Evolutionary conservation across 2,329 filamentous ascomycete species (phyloP).

Genomic region (Cordyceps cicadae): DNA sequence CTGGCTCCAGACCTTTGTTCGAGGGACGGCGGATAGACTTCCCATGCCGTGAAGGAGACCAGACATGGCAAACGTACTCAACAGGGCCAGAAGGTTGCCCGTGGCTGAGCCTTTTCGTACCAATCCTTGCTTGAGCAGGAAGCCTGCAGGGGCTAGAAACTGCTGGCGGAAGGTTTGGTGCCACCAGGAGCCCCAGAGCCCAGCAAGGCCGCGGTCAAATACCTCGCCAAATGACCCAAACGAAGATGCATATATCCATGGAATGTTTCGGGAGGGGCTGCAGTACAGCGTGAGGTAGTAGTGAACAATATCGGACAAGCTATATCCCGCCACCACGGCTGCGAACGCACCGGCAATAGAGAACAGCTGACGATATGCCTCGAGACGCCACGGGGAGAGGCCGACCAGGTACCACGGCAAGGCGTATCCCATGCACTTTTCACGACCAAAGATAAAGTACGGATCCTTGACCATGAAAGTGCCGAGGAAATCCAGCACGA

Average conservation of each 20-base stretch:
- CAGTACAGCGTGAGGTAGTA: slow-evolving; percentile 40
- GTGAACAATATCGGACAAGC: slow-evolving; percentile 49
- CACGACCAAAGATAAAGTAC: slow-evolving; percentile 57
- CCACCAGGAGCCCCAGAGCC: slow-evolving; percentile 83
- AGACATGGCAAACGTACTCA: slow-evolving; percentile 51
- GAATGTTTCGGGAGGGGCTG: slow-evolving; percentile 41
- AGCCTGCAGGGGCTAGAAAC: slow-evolving; percentile 53
- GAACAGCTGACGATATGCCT: slow-evolving; percentile 48
- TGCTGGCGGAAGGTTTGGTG: slow-evolving; percentile 79
- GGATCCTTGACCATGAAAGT: slow-evolving; percentile 65
- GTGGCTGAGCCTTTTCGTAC: slow-evolving; percentile 25
- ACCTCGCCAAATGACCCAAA: slow-evolving; percentile 49
- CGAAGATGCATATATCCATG: slow-evolving; percentile 47
- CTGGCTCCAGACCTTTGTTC: slow-evolving; percentile 42
- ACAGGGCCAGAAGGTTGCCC: slow-evolving; percentile 21
- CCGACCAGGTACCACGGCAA: slow-evolving; percentile 34
- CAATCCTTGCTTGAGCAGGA: slow-evolving; percentile 33
- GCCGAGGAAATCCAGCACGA: slow-evolving; percentile 63
- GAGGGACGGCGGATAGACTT: slow-evolving; percentile 56
- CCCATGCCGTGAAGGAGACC: slow-evolving; percentile 64
- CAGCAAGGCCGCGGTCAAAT: slow-evolving; percentile 62
- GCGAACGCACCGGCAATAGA: slow-evolving; percentile 48
- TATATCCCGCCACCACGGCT: slow-evolving; percentile 54
- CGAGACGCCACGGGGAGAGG: slow-evolving; percentile 38
- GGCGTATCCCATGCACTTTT: slow-evolving; percentile 25